These are phyloP conservation scores for Fusarium sp. DNA, from an alignment of 2,329 filamentous ascomycete species.

Conservation along the genomic window DNA sequence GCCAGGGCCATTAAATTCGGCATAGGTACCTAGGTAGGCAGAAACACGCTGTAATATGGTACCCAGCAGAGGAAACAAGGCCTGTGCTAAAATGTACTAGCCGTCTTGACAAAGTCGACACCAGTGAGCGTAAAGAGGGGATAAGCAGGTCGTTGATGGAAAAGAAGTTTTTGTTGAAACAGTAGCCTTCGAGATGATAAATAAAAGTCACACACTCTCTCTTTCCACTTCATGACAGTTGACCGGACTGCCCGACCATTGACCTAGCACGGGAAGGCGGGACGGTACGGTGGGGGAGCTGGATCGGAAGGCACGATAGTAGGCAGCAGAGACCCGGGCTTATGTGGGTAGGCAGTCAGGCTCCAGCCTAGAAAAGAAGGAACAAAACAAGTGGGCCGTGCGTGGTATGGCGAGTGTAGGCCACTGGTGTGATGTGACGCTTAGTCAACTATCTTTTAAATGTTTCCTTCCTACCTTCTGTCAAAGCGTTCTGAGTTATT, in stretches of 20 bases:
- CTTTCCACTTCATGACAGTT: background rate
- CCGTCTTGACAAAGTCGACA: constrained; percentile 1
- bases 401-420: background rate
- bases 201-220: constrained; percentile 14
- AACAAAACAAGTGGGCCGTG: background rate
- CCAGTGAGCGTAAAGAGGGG: background rate
- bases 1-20: constrained; percentile 27
- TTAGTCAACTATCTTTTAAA: background rate
- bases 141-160: background rate
- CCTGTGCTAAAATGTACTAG: background rate
- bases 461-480: background rate
- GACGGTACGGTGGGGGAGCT: constrained; percentile 31
- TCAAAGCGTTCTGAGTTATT: background rate
- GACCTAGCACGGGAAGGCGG: constrained; percentile 23
- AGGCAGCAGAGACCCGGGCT: constrained; percentile 17
- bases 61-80: background rate
- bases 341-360: constrained; percentile 4
- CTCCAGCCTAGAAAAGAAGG: background rate
- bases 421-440: background rate
- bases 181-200: constrained; percentile 8
- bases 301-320: constrained; percentile 24
- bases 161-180: background rate
- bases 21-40: constrained; percentile 12
- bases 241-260: constrained; percentile 17
- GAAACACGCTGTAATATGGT: constrained; percentile 10